Evolutionary conservation across 2,329 filamentous ascomycete species (phyloP), one percentile per base, ranked within the genome.

Genomic region (Colletotrichum lupini): DNA sequence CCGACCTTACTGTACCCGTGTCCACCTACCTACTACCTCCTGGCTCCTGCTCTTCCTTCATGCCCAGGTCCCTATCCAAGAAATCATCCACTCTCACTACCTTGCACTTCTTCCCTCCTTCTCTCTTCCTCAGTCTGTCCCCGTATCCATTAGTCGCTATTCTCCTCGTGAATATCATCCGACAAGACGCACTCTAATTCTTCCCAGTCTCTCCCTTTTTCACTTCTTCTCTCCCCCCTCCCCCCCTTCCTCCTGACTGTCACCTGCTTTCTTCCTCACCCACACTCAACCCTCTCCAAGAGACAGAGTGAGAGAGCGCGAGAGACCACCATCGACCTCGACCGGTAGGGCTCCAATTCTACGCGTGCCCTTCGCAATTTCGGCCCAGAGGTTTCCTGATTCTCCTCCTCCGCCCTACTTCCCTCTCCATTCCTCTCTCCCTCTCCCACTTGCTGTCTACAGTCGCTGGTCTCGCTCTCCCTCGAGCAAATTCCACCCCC

Each of bases 221-320:
- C 46, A 60, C 69, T 65, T 64, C 64, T 71, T 37, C 46, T 63
- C 65, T 60, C 65, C 42, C 62, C 37, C 61, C 55, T 56, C 64
- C 67, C 49, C 63, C 57, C 60, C 57, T 59, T 58, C 63, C 55
- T 81, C 77, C 76, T 73, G n/a, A 75, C 68, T 77, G 74, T 74
- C 75, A 60, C 57, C 72, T 57, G 67, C 68, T 60, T 75, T 66
- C 63, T 58, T 49, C 53, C 37, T 55, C 35, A 57, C 24, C 62
- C 32, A 65, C 53, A 26, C 52, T 7, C 52, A 56, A 28, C 11
- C 19, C 35, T 35, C 32, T 49, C 7, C 37, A 42, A 42, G 35
- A 65, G 49, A 65, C 16, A 57, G 49, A 65, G 61, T 16, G 60
- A 24, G 68, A 56, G 68, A 56, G 58, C 35, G 66, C 42, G 56